phyloP scores from a whole-genome alignment of 1,139 yeast genomes.

The Taphrina populina region DNA sequence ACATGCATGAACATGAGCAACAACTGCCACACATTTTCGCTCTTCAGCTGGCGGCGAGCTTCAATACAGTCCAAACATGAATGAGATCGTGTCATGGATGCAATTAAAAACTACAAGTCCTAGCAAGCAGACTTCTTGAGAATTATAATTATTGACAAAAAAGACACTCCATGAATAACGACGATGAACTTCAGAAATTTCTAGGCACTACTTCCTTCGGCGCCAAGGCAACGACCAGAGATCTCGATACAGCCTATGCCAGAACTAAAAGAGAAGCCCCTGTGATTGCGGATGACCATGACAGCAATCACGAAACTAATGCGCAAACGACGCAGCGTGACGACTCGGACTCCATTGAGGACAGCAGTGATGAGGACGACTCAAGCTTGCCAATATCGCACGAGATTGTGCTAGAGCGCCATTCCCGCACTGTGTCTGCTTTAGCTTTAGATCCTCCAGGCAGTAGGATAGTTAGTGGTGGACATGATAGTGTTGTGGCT shows the following conservation, averaged over 20 bases:
- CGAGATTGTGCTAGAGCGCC: slow-evolving; percentile 43
- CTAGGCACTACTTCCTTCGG: slow-evolving; percentile 27
- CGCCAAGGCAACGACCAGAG: neutral
- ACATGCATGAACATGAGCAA: too few species aligned
- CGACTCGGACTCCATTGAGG: slow-evolving; percentile 29
- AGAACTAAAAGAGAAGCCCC: slow-evolving; percentile 3
- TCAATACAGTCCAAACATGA: too few species aligned
- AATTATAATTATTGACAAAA: too few species aligned
- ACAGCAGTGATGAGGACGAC: slow-evolving; percentile 38
- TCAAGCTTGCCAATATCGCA: slow-evolving; percentile 45
- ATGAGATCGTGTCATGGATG: too few species aligned
- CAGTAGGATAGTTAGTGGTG: slow-evolving; percentile 43
- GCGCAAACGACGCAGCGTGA: neutral
- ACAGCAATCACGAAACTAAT: neutral
- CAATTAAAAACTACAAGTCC: too few species aligned
- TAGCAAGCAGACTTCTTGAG: too few species aligned
- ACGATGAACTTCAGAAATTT: neutral
- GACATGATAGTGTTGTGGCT: slow-evolving; percentile 43
- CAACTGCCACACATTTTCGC: too few species aligned
- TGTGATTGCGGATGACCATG: neutral
- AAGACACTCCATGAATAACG: too few species aligned
- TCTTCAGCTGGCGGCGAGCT: too few species aligned
- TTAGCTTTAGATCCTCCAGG: slow-evolving; percentile 45
- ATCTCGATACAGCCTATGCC: slow-evolving; percentile 20
- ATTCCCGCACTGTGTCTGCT: slow-evolving; percentile 42